phyloP scores from a whole-genome alignment of 129 eudicot genomes.

The Helianthus annuus region DNA sequence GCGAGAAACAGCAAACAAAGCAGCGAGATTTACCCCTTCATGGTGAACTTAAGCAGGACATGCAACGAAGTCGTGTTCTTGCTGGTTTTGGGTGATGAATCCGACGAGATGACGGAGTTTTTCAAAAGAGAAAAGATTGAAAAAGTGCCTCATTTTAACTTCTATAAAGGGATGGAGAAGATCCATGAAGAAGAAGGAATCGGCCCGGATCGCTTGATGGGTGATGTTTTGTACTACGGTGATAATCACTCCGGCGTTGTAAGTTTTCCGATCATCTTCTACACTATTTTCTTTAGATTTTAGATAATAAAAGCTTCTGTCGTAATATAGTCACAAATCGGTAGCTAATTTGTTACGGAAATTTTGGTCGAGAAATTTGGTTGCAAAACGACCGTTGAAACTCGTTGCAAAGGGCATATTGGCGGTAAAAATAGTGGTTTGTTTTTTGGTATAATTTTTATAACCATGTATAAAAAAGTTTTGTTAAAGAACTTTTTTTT shows the following conservation, averaged over 20 bases:
- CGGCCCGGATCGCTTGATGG: constrained; percentile 76
- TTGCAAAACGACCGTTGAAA: no score
- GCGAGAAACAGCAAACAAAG: constrained; percentile 49
- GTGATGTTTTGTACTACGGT: constrained; percentile 91
- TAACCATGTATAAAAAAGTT: no score
- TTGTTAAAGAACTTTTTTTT: no score
- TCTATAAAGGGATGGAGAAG: constrained; percentile 80
- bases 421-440: no score
- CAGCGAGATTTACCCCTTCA: constrained; percentile 72
- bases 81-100: constrained; percentile 84
- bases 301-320: no score
- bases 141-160: constrained; percentile 82
- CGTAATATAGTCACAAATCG: no score
- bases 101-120: constrained; percentile 54
- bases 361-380: no score
- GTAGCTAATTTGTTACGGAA: no score
- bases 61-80: constrained; percentile 90
- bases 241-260: constrained; percentile 78
- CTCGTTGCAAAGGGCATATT: no score
- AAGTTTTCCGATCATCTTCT: constrained; percentile 21
- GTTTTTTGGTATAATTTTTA: no score
- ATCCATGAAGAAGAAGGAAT: constrained; percentile 94
- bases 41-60: constrained; percentile 76
- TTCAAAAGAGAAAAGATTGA: constrained; percentile 64
- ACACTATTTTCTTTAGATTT: no score